Base-by-base conservation (phyloP, 106 monocot genomes). In the Acorus gramineus region DNA sequence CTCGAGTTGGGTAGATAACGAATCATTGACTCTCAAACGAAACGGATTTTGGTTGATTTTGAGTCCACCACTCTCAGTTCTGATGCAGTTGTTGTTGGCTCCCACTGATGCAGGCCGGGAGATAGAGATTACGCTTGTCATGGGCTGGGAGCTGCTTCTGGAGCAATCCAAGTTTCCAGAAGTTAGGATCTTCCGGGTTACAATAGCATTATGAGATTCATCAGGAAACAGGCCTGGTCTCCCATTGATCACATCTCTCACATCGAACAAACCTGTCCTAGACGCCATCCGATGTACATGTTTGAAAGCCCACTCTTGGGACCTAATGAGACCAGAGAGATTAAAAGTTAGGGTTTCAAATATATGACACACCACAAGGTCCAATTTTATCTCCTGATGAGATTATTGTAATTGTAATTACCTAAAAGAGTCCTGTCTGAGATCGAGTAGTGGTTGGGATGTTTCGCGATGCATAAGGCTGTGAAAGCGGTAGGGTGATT, bases 181-280 rank as follows among this genome's bases (percentile, higher is more conserved):
- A 4, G 12, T 46, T 9, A 55, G 68, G 8, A 42, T 73, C 45
- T 46, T 62, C 28, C 28, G 28, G 28, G 28, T 28, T 1, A 28
- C 28, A 28, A 0, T 28, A 28, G 28, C 28, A 28, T 28, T 28
- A 28, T 28, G 28, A 28, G 28, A 28, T 28, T 28, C 28, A 28
- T 28, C 28, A 28, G 28, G 28, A 28, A 28, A 28, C 28, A 28
- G 28, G 50, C 7, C 5, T 11, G 71, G 1, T 14, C 12, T 74
- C 49, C 56, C 61, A 8, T 53, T 54, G 56, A 81, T 52, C 8
- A 71, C 76, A 13, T 79, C 72, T 62, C 83, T 63, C 13, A 77
- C 73, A 46, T 91, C 90, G n/a, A 84, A 86, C 59, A 84, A 70
- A 68, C 82, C 82, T 2, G 82, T 78, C 46, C 69, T 64, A 0